Evolutionary conservation across 1,284 basidiomycete species (phyloP).

Genomic region (Sporisorium iseilematis-ciliati): DNA sequence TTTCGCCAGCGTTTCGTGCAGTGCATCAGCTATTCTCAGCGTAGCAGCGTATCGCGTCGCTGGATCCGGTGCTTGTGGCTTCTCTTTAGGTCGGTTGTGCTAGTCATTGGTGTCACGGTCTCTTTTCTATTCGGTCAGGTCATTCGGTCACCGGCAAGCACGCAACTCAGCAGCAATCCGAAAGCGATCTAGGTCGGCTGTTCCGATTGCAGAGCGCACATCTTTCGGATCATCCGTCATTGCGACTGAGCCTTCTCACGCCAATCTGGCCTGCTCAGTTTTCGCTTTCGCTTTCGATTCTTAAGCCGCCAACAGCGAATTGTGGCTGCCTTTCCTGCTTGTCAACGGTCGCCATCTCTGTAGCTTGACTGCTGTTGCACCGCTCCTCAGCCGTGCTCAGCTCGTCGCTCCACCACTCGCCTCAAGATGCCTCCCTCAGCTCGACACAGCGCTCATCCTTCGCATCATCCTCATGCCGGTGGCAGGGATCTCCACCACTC

Average conservation of each 20-base stretch:
- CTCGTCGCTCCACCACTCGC: neutral
- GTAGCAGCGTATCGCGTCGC: neutral
- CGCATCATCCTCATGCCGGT: constrained; percentile 46
- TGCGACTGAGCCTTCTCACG: neutral
- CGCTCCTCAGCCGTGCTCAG: constrained; percentile 10
- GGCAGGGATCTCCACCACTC: constrained; percentile 33
- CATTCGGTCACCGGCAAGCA: neutral
- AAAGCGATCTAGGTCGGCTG: neutral
- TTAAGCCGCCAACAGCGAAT: neutral
- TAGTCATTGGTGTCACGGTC: neutral
- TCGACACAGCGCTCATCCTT: constrained; percentile 41
- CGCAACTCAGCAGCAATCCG: constrained; percentile 4
- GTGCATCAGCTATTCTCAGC: neutral
- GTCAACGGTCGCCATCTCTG: neutral
- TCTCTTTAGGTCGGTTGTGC: neutral
- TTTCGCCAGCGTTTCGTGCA: neutral
- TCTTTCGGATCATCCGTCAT: neutral
- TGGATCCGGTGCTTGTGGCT: neutral
- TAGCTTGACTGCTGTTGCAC: constrained; percentile 1
- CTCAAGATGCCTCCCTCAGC: constrained; percentile 43
- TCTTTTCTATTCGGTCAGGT: neutral
- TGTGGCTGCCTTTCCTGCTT: no score
- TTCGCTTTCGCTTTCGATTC: neutral
- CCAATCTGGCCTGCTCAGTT: neutral
- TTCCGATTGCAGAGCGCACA: neutral